Conservation (phyloP, 257 asterid species). For the Fraxinus anomala region DNA sequence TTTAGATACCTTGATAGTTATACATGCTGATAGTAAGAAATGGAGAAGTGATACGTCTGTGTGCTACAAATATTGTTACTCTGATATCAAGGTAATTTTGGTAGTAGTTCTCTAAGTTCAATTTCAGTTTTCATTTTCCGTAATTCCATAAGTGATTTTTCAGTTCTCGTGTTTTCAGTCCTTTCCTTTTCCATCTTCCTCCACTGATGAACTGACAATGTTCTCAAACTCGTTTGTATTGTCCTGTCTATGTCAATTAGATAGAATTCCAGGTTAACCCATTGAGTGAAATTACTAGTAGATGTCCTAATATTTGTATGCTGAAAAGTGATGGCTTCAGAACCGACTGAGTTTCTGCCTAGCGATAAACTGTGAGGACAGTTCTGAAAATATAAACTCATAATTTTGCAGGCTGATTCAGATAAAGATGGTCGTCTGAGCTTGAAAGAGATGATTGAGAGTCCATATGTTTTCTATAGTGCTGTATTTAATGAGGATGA, state of each 20-base stretch:
- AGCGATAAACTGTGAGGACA: neutral
- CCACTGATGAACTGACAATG: neutral
- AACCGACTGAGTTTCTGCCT: neutral
- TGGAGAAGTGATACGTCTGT: too few species aligned
- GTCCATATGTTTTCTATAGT: slow-evolving; percentile 86
- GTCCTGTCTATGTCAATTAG: neutral
- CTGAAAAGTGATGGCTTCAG: neutral
- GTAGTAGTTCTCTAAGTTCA: too few species aligned
- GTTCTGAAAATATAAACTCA: slow-evolving; percentile 17
- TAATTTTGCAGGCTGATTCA: slow-evolving; percentile 72
- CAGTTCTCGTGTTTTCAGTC: neutral
- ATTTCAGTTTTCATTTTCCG: too few species aligned
- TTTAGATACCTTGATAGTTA: too few species aligned
- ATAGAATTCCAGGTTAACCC: slow-evolving; percentile 1
- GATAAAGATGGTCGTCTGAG: slow-evolving; percentile 83
- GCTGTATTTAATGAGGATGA: slow-evolving; percentile 81
- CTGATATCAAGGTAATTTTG: too few species aligned
- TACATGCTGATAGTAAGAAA: too few species aligned
- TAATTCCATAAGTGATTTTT: too few species aligned
- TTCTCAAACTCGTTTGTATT: neutral
- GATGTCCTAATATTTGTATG: neutral
- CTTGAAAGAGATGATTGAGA: slow-evolving; percentile 82
- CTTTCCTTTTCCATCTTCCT: neutral
- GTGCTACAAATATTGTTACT: too few species aligned
- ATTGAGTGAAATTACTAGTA: neutral